These are phyloP conservation scores for Barnettozyma siamensis DNA, from an alignment of 805 yeast genomes.

Conservation along the genomic window DNA sequence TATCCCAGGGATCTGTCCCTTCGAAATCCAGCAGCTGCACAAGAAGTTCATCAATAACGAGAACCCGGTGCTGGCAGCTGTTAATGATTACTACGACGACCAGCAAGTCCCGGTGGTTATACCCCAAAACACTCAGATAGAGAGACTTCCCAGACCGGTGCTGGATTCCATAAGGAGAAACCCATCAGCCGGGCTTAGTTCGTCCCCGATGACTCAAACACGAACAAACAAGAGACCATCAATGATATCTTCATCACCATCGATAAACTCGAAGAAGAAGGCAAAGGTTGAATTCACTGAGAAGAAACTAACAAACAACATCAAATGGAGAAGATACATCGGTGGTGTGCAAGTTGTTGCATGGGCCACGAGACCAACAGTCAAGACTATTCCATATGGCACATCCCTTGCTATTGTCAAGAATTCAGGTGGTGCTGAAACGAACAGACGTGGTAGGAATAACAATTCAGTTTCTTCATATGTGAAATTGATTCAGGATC, in stretches of 20 bases:
- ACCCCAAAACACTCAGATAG: neutral
- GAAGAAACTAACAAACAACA: constrained; percentile 9
- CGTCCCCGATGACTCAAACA: neutral
- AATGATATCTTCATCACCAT: neutral
- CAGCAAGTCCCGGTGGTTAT: neutral
- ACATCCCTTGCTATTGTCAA: constrained; percentile 37
- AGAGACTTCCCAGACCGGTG: neutral
- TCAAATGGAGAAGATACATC: constrained; percentile 41
- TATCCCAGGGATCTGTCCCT: constrained; percentile 28
- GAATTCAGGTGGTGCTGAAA: constrained; percentile 26
- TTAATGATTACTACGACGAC: constrained; percentile 34
- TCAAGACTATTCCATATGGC: constrained; percentile 39
- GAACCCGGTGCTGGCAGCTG: constrained; percentile 32
- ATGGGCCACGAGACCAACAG: constrained; percentile 67
- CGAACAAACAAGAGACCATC: neutral
- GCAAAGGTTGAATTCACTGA: neutral
- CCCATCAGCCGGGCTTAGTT: neutral
- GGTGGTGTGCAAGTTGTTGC: constrained; percentile 59
- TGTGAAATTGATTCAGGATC: constrained; percentile 27
- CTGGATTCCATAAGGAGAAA: neutral
- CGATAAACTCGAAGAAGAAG: neutral
- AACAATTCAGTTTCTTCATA: constrained; percentile 26
- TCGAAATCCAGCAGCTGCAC: constrained; percentile 21
- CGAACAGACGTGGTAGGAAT: constrained; percentile 21
- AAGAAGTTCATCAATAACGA: constrained; percentile 23